A percentile compares a stretch with the other conserved stretches of the same genome.
These are phyloP conservation scores for Phytophthora idaei DNA, from an alignment of 352 stramenopile genomes.

Conservation along the genomic window DNA sequence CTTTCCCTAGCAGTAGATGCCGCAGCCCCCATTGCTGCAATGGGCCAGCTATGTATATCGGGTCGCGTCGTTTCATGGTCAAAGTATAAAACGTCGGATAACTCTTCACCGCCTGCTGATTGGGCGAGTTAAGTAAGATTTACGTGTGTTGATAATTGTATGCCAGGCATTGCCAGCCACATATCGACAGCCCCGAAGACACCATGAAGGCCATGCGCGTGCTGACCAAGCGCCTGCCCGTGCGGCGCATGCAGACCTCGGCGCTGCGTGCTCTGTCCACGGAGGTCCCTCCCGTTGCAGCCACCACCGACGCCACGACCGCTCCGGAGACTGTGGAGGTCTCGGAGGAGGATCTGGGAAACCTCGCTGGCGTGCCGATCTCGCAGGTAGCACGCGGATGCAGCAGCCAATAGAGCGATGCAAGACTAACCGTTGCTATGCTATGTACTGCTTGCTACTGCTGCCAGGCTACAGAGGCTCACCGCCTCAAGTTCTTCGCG, in stretches of 20 bases:
- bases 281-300: conserved; percentile 19
- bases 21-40: conserved; percentile 52
- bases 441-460: neutral
- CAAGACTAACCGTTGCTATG: conserved; percentile 1
- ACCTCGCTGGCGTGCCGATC: conserved; percentile 64
- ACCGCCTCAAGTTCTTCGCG: conserved; percentile 82
- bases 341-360: conserved; percentile 40
- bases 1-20: conserved; percentile 68
- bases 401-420: neutral
- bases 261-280: conserved; percentile 50
- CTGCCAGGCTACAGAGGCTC: conserved; percentile 54
- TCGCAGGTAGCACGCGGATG: conserved; percentile 39
- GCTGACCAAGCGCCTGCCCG: conserved; percentile 41
- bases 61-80: conserved; percentile 7
- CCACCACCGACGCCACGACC: neutral
- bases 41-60: conserved; percentile 9
- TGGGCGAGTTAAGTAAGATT: conserved; percentile 17
- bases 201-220: conserved; percentile 67
- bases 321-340: conserved; percentile 17
- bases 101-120: conserved; percentile 7
- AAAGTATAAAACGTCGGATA: conserved; percentile 7
- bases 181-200: conserved; percentile 26
- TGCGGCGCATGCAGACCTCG: conserved; percentile 31
- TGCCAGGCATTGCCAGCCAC: conserved; percentile 26
- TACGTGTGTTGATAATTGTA: conserved; percentile 18